A percentile compares a stretch with the other conserved stretches of the same genome.
Evolutionary conservation across 2,329 filamentous ascomycete species (phyloP).

Genomic region (Fusarium sp.): DNA sequence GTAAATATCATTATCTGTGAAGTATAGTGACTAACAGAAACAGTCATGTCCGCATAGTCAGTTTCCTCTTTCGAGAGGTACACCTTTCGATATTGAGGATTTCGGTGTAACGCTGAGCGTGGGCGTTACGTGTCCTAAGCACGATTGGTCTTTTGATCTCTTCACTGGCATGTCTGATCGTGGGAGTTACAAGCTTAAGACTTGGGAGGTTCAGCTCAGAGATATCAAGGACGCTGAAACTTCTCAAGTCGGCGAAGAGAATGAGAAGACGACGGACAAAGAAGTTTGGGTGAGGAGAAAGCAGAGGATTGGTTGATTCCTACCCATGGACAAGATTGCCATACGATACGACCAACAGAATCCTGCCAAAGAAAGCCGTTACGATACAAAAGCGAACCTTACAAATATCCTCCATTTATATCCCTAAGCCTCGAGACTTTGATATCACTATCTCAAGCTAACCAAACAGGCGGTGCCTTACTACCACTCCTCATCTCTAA

Average conservation of each 20-base stretch:
- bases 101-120: slow-evolving; percentile 72
- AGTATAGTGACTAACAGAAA: slow-evolving; percentile 6
- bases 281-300: slow-evolving; percentile 60
- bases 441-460: too few relatives aligned
- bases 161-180: slow-evolving; percentile 71
- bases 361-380: neutral
- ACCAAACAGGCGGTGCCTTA: too few relatives aligned
- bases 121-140: slow-evolving; percentile 74
- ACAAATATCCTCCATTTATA: too few relatives aligned
- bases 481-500: too few relatives aligned
- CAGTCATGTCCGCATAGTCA: slow-evolving; percentile 75
- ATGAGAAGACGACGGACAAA: slow-evolving; percentile 22
- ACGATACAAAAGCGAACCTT: too few relatives aligned
- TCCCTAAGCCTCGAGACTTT: too few relatives aligned
- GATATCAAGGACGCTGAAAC: slow-evolving; percentile 5
- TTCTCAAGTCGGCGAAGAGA: neutral
- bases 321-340: too few relatives aligned
- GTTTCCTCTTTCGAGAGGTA: slow-evolving; percentile 72
- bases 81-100: slow-evolving; percentile 77
- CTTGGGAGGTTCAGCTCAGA: slow-evolving; percentile 73
- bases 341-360: neutral
- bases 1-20: too few relatives aligned
- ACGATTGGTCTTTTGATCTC: slow-evolving; percentile 77
- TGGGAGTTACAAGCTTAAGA: slow-evolving; percentile 68
- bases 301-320: slow-evolving; percentile 50